Base-by-base conservation (phyloP, 2,329 filamentous ascomycete genomes). In the Orbilia ellipsospora region DNA sequence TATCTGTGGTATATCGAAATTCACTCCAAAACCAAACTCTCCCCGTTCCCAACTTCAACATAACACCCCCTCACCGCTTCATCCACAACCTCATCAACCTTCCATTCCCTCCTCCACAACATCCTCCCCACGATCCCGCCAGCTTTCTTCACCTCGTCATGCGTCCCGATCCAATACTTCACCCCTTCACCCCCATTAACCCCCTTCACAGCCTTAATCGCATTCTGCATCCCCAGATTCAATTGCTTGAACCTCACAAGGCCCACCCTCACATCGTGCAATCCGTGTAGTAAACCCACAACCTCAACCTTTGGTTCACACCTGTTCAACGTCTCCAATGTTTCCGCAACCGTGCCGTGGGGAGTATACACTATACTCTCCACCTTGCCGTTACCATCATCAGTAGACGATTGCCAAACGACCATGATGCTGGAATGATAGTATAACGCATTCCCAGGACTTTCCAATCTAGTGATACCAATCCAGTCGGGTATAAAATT, bases 301-400 rank as follows among this genome's bases (percentile, higher is more conserved):
- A 86, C 85, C 1, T 82, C 80, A 31, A 90, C 81, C 0, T 83
- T 81, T 0, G 86, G 86, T 0, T 81, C 79, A 0, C 85, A 84
- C 0, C 77, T 77, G 0, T 81, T 80, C 6, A 90, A 80, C 0
- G 83, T 81, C 0, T 79, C 77, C 2, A 90, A 81, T 18, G 86
- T 84, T 0, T 81, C 77, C 15, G 84, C 81, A 0, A 83, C 82
- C 59, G 90, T 87, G 36, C 88, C 88, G 79, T 90, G 89, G 0
- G 89, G 89, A 0, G 88, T 88, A 81, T 90, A 90, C 42, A 91
- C 82, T 31, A 90, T 80, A 12, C 86, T 87, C 80, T 90, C 87
- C 0, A 84, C 84, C 15, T 80, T 44, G 1, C 16, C 48, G 4
- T 36, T 10, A 16, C 55, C 70, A 6, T 51, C 80, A 50, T 55